A percentile compares a stretch with the other conserved stretches of the same genome.
Conservation (phyloP, 208 protist genomes). For the Leishmania turanica region DNA sequence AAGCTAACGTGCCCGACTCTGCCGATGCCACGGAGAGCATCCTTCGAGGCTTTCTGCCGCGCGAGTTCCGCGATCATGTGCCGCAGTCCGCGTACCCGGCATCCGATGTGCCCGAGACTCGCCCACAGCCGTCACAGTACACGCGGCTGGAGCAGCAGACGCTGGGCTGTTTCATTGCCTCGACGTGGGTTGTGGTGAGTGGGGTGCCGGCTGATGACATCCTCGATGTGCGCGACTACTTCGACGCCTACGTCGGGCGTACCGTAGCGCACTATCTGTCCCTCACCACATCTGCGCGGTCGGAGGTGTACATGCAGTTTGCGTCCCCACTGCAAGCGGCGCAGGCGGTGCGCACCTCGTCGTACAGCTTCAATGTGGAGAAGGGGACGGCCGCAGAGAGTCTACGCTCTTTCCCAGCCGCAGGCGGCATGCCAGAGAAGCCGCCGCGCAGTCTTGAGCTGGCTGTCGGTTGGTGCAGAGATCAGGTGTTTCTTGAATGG, state of each 20-base stretch:
- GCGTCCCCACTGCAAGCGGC: slow-evolving; percentile 46
- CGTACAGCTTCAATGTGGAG: slow-evolving; percentile 34
- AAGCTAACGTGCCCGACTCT: slow-evolving; percentile 18
- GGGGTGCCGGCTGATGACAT: slow-evolving; percentile 40
- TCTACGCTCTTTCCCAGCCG: not conserved
- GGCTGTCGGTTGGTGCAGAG: slow-evolving; percentile 49
- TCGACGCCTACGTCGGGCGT: slow-evolving; percentile 72
- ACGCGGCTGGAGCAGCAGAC: slow-evolving; percentile 8
- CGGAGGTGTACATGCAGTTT: slow-evolving; percentile 69
- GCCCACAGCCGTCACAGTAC: not conserved
- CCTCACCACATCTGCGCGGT: not conserved
- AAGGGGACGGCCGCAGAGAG: slow-evolving; percentile 28
- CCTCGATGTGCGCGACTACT: slow-evolving; percentile 69
- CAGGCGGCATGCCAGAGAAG: not conserved
- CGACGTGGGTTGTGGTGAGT: slow-evolving; percentile 57
- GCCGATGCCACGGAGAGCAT: slow-evolving; percentile 17
- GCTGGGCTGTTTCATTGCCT: slow-evolving; percentile 2
- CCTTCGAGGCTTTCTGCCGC: slow-evolving; percentile 25
- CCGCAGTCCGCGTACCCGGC: slow-evolving; percentile 17
- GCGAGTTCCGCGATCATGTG: slow-evolving; percentile 20
- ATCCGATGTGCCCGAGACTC: slow-evolving; percentile 7
- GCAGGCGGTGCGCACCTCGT: slow-evolving; percentile 43
- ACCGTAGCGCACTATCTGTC: slow-evolving; percentile 60
- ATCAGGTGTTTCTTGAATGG: slow-evolving; percentile 43
- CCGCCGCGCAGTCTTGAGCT: slow-evolving; percentile 29